These are phyloP conservation scores for Venturia pyrina DNA, from an alignment of 2,329 filamentous ascomycete genomes.

Conservation along the genomic window DNA sequence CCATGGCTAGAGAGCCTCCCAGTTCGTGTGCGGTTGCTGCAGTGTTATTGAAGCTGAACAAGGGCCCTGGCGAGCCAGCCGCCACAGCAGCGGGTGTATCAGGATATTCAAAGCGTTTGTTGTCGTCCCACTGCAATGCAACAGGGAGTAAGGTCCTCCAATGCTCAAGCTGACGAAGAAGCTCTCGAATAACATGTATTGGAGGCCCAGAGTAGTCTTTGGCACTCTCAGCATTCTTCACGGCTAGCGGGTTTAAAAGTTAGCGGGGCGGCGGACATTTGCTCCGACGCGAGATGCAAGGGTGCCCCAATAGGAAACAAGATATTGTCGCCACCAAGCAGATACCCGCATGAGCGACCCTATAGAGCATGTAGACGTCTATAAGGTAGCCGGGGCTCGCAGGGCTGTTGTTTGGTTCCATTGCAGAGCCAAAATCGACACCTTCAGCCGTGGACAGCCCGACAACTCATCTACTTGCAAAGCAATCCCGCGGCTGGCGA, in stretches of 20 bases:
- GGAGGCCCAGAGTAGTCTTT: slow-evolving; percentile 29
- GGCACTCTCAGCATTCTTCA: slow-evolving; percentile 17
- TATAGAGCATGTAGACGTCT: background rate
- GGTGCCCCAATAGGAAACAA: background rate
- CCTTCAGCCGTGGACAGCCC: background rate
- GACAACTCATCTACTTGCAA: background rate
- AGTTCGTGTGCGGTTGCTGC: slow-evolving; percentile 12
- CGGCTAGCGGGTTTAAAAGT: slow-evolving; percentile 12
- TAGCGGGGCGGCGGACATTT: background rate
- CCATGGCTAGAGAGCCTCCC: slow-evolving; percentile 12
- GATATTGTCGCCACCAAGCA: slow-evolving; percentile 3
- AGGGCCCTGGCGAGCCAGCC: background rate
- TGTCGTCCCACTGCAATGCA: slow-evolving; percentile 48
- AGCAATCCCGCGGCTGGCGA: background rate
- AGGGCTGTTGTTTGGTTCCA: background rate
- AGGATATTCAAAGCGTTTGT: slow-evolving; percentile 34
- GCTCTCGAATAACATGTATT: slow-evolving; percentile 38
- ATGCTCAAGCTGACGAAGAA: slow-evolving; percentile 44
- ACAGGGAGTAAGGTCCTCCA: slow-evolving; percentile 48
- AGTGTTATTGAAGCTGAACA: slow-evolving; percentile 14
- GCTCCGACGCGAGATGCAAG: slow-evolving; percentile 1
- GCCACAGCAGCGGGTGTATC: background rate
- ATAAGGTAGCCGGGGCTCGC: background rate
- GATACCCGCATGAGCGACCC: background rate
- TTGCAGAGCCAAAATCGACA: background rate